phyloP scores from a whole-genome alignment of 768 basidiomycete species.

The Dioszegia crocea region DNA sequence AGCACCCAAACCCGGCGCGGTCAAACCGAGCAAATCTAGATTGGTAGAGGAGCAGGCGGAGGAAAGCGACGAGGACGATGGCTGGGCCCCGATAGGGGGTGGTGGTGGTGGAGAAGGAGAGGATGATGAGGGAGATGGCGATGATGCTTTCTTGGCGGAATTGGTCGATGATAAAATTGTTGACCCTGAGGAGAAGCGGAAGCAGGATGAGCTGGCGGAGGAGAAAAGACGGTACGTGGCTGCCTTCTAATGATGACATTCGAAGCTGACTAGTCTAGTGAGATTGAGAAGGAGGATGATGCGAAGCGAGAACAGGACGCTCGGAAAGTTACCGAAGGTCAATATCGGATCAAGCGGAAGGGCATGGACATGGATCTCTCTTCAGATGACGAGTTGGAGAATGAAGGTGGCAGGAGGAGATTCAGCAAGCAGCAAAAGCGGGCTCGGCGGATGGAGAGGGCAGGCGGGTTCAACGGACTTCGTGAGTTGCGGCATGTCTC shows the following conservation, averaged over 20 bases:
- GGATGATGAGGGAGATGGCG: conserved; percentile 39
- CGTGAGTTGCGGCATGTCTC: no score
- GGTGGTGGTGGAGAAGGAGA: conserved; percentile 16
- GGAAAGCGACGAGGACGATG: conserved; percentile 45
- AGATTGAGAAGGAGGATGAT: conserved; percentile 38
- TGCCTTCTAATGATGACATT: neutral
- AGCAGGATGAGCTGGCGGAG: conserved; percentile 31
- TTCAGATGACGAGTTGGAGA: no score
- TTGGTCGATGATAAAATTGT: conserved; percentile 38
- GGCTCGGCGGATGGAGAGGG: no score
- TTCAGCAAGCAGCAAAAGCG: no score
- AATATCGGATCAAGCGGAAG: conserved; percentile 26
- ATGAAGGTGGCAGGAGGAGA: no score
- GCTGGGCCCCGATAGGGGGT: conserved; percentile 19
- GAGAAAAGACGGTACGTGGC: conserved; percentile 30
- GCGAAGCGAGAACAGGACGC: conserved; percentile 26
- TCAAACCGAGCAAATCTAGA: conserved; percentile 2
- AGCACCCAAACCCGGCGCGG: neutral
- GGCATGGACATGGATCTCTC: neutral
- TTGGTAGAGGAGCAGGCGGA: conserved; percentile 43
- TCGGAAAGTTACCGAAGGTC: conserved; percentile 33
- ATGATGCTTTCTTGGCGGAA: conserved; percentile 28
- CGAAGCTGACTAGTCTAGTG: conserved; percentile 17
- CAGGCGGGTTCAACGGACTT: no score
- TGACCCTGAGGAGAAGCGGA: conserved; percentile 26